phyloP scores from a whole-genome alignment of 2,329 filamentous ascomycete species.

The Aspergillaceae sp. region DNA sequence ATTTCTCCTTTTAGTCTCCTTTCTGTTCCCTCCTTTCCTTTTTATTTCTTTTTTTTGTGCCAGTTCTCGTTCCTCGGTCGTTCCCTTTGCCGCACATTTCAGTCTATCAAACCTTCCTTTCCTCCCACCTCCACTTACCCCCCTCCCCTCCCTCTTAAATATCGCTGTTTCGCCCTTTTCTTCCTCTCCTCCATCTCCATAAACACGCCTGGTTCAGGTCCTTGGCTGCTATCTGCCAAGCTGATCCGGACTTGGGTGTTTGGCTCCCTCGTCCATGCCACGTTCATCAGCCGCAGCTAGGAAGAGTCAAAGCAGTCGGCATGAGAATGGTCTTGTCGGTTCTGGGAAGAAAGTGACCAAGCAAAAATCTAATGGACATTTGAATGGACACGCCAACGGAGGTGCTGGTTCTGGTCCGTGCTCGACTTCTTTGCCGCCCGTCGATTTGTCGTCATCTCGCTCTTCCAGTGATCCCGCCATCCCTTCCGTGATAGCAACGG shows the following conservation, averaged over 20 bases:
- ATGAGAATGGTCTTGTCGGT: constrained; percentile 81
- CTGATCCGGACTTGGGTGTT: constrained; percentile 38
- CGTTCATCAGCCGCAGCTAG: constrained; percentile 41
- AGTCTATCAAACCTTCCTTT: neutral
- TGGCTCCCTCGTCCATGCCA: constrained; percentile 41
- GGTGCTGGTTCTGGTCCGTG: constrained; percentile 24
- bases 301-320: constrained; percentile 61
- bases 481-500: constrained; percentile 16
- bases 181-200: constrained; percentile 16
- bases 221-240: constrained; percentile 42
- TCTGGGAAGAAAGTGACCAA: constrained; percentile 61
- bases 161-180: constrained; percentile 3
- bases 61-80: constrained; percentile 3
- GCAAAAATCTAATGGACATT: constrained; percentile 48
- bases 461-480: constrained; percentile 28
- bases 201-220: constrained; percentile 34
- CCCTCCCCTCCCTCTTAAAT: constrained; percentile 3
- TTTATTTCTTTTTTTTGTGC: too few species aligned
- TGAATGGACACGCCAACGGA: constrained; percentile 44
- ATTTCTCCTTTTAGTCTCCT: constrained; percentile 1
- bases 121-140: neutral
- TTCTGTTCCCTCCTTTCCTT: too few species aligned
- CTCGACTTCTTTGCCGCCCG: constrained; percentile 26
- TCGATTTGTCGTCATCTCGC: constrained; percentile 33
- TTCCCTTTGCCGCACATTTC: constrained; percentile 10